A percentile compares a stretch with the other conserved stretches of the same genome.
These are phyloP conservation scores for Penicillium sp. DNA, from an alignment of 2,329 filamentous ascomycete genomes.

Conservation along the genomic window DNA sequence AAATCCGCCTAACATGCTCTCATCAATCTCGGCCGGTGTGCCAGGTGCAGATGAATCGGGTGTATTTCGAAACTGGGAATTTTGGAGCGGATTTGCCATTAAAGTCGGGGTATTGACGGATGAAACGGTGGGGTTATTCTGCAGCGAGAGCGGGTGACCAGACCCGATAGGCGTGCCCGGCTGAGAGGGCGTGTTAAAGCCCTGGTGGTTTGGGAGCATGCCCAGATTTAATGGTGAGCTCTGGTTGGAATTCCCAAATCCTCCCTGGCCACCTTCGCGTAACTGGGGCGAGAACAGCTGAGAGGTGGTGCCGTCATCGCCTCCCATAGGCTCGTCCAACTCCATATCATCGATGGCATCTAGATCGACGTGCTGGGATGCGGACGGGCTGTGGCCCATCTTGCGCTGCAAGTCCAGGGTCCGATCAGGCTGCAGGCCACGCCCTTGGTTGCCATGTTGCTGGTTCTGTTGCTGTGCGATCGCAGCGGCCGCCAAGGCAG, in stretches of 20 bases:
- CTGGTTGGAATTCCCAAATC: constrained; percentile 54
- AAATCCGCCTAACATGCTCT: constrained; percentile 62
- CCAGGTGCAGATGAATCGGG: constrained; percentile 65
- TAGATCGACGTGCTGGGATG: constrained; percentile 55
- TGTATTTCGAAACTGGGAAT: constrained; percentile 51
- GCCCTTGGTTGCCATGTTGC: constrained; percentile 36
- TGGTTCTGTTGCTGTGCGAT: constrained; percentile 51
- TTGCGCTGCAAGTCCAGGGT: constrained; percentile 37
- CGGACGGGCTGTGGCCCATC: constrained; percentile 30
- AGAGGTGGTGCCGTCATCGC: constrained; percentile 35
- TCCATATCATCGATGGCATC: constrained; percentile 93
- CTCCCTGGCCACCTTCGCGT: constrained; percentile 63
- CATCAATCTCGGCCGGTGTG: constrained; percentile 69
- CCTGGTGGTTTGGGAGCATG: constrained; percentile 69
- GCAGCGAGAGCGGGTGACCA: constrained; percentile 64
- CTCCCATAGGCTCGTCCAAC: constrained; percentile 75
- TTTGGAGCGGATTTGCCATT: constrained; percentile 67
- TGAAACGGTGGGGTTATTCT: constrained; percentile 93
- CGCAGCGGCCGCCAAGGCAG: constrained; percentile 45
- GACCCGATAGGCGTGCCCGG: constrained; percentile 77
- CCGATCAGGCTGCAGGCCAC: constrained; percentile 34
- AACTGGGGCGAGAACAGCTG: constrained; percentile 55
- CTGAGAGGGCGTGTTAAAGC: constrained; percentile 70
- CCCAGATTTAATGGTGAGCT: constrained; percentile 73
- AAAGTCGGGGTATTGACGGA: constrained; percentile 94